These are phyloP conservation scores for Umbellularia californica DNA, from an alignment of 164 flowering plant genomes.

Conservation along the genomic window DNA sequence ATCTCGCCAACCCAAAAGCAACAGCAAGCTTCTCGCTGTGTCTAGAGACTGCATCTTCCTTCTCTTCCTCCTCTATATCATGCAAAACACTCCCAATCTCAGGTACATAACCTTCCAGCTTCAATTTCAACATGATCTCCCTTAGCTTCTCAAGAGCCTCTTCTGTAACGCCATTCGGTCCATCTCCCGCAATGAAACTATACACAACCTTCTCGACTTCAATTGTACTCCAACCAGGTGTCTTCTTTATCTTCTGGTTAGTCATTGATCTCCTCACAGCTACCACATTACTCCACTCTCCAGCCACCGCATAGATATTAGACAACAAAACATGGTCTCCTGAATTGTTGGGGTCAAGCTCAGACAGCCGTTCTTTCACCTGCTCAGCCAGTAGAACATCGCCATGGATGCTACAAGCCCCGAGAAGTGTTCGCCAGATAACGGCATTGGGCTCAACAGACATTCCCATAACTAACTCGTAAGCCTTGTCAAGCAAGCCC, in stretches of 20 bases:
- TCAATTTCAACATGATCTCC: slow-evolving; percentile 46
- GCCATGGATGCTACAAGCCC: slow-evolving; percentile 70
- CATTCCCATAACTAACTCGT: slow-evolving; percentile 42
- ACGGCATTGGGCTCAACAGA: slow-evolving; percentile 47
- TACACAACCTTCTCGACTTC: slow-evolving; percentile 58
- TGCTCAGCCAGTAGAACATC: slow-evolving; percentile 45
- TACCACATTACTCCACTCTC: slow-evolving; percentile 62
- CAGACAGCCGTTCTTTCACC: slow-evolving; percentile 41
- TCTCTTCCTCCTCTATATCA: slow-evolving; percentile 72
- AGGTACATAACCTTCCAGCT: slow-evolving; percentile 50
- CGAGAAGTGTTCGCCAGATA: slow-evolving; percentile 73
- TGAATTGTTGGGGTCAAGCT: slow-evolving; percentile 49
- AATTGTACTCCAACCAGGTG: slow-evolving; percentile 73
- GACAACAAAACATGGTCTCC: slow-evolving; percentile 61
- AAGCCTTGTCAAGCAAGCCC: slow-evolving; percentile 50
- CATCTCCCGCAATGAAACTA: slow-evolving; percentile 49
- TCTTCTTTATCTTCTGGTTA: slow-evolving; percentile 37
- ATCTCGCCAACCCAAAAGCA: slow-evolving; percentile 58
- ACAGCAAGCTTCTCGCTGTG: slow-evolving; percentile 80
- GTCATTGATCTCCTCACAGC: slow-evolving; percentile 54
- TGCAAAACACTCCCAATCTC: slow-evolving; percentile 51
- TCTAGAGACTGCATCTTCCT: slow-evolving; percentile 48
- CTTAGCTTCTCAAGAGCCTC: slow-evolving; percentile 47
- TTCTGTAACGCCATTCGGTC: slow-evolving; percentile 22
- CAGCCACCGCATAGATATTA: slow-evolving; percentile 54